These are phyloP conservation scores for Chloroidium sp. DNA, from an alignment of 163 green algal genomes.

Conservation along the genomic window DNA sequence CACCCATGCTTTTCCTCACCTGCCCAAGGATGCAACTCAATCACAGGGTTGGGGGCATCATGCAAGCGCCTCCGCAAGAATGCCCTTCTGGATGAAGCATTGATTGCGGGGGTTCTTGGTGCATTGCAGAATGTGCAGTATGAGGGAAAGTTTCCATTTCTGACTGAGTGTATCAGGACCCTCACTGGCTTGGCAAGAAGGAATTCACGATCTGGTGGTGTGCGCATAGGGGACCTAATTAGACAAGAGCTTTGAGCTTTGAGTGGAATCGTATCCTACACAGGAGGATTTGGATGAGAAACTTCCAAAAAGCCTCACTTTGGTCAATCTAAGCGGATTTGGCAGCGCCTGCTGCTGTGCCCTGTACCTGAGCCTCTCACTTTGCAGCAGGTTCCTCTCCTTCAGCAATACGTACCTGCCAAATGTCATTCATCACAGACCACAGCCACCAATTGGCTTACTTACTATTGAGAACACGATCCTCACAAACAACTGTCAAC, in stretches of 20 bases:
- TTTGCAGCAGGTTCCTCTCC: slow-evolving; percentile 81
- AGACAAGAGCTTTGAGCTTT: not conserved
- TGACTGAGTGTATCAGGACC: no score
- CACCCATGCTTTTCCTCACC: slow-evolving; percentile 50
- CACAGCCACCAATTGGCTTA: no score
- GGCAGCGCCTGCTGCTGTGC: slow-evolving; percentile 29
- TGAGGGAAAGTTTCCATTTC: no score
- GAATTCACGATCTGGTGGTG: no score
- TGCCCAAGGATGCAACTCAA: slow-evolving; percentile 4
- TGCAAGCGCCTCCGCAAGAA: not conserved
- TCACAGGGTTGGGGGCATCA: not conserved
- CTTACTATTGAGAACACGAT: no score
- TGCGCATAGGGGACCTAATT: not conserved
- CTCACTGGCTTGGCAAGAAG: no score
- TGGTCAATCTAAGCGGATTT: slow-evolving; percentile 43
- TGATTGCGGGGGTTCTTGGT: no score
- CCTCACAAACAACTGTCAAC: not conserved
- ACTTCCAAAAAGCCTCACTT: slow-evolving; percentile 17
- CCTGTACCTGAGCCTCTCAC: slow-evolving; percentile 52
- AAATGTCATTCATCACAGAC: no score
- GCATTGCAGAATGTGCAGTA: no score
- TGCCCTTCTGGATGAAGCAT: no score
- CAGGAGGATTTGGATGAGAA: not conserved
- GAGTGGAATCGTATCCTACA: not conserved
- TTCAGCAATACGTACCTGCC: slow-evolving; percentile 81